Evolutionary conservation across 1,139 yeast species (phyloP).

Genomic region (Yarrowia galli): DNA sequence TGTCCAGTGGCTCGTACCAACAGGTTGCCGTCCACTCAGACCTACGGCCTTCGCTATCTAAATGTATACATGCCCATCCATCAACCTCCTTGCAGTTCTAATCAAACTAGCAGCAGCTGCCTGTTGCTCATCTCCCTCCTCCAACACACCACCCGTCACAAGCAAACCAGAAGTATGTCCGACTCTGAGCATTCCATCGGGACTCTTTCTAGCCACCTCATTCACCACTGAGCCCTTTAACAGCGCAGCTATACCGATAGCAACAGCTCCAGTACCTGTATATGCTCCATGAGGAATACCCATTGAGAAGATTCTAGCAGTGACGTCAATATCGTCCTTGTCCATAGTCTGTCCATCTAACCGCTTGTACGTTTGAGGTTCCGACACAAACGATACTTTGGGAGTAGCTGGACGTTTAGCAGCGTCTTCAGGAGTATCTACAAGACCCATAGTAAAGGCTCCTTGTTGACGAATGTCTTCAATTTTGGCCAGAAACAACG

Average conservation of each 20-base stretch:
- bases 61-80: conserved; percentile 27
- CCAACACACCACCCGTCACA: conserved; percentile 19
- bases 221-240: conserved; percentile 23
- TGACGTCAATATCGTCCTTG: neutral
- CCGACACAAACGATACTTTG: conserved; percentile 29
- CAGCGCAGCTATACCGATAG: conserved; percentile 32
- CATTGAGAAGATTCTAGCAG: conserved; percentile 31
- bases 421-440: conserved; percentile 26
- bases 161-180: conserved; percentile 34
- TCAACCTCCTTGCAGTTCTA: conserved; percentile 21
- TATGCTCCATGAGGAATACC: conserved; percentile 37
- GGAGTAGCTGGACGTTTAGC: conserved; percentile 33
- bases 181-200: conserved; percentile 30
- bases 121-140: conserved; percentile 8
- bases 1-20: no score
- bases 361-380: conserved; percentile 15
- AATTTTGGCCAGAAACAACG: conserved; percentile 13
- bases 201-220: neutral
- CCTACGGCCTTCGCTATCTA: neutral
- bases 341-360: conserved; percentile 17
- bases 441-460: conserved; percentile 28
- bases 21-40: no score
- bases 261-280: conserved; percentile 36
- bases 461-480: conserved; percentile 37
- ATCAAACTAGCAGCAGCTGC: conserved; percentile 21